These are phyloP conservation scores for Ophiostoma triangulosporum DNA, from an alignment of 2,329 filamentous ascomycete genomes.

Conservation along the genomic window DNA sequence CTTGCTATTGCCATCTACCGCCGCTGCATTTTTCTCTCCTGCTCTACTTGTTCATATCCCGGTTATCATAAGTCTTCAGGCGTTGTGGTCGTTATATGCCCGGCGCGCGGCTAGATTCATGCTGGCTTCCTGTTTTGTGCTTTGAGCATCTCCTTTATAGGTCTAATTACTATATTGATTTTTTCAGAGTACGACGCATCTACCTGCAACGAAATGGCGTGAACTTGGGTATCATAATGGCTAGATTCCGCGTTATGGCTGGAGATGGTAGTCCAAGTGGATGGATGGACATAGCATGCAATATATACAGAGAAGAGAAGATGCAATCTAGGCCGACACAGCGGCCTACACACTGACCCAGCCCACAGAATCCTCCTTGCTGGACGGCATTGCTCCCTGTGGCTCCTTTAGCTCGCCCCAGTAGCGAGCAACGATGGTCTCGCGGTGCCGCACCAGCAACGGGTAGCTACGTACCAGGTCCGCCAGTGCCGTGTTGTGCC, in stretches of 20 bases:
- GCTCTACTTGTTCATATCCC: background rate
- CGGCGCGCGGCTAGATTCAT: background rate
- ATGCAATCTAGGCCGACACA: too few relatives aligned
- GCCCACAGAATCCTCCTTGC: background rate
- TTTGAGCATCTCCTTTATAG: background rate
- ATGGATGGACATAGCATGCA: too few relatives aligned
- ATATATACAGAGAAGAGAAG: too few relatives aligned
- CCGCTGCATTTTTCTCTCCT: background rate
- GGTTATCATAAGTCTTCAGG: background rate
- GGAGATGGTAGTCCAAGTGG: too few relatives aligned
- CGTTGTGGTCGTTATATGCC: background rate
- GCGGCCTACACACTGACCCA: background rate
- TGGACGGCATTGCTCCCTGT: background rate
- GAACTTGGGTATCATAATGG: too few relatives aligned
- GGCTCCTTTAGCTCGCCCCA: background rate
- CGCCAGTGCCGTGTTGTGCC: constrained; percentile 49
- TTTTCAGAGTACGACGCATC: background rate
- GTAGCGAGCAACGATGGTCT: constrained; percentile 23
- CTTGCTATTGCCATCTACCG: background rate
- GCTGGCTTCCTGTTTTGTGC: background rate
- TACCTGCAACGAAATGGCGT: too few relatives aligned
- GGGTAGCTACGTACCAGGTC: constrained; percentile 41
- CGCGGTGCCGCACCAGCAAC: constrained; percentile 52
- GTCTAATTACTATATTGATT: background rate
- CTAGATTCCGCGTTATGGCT: too few relatives aligned